These are phyloP conservation scores for Boechera stricta DNA, from an alignment of 345 rosid species.

Conservation along the genomic window DNA sequence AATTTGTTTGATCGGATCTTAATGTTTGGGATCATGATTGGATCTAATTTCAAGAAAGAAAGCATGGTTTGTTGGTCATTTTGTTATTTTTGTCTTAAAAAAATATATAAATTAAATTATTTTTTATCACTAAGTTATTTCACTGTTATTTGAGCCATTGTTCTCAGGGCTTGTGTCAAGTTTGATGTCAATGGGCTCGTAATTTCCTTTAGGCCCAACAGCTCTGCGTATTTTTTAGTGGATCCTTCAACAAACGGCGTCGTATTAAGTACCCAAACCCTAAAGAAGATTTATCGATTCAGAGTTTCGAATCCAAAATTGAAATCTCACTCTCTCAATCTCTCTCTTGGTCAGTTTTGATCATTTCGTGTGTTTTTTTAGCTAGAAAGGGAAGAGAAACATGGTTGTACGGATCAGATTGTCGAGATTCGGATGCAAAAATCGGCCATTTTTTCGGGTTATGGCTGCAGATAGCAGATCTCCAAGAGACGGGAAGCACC, in stretches of 20 bases:
- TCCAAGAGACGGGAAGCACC: conserved; percentile 88
- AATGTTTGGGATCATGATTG: no score
- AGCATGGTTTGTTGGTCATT: no score
- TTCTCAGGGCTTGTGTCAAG: not conserved
- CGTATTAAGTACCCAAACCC: conserved; percentile 22
- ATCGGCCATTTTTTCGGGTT: conserved; percentile 82
- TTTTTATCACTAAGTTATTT: no score
- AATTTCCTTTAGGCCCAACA: no score
- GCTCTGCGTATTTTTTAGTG: not conserved
- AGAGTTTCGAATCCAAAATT: conserved; percentile 3
- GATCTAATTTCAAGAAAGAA: no score
- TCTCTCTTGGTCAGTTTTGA: not conserved
- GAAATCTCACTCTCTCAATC: conserved; percentile 9
- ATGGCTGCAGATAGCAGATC: conserved; percentile 95
- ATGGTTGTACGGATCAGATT: conserved; percentile 83
- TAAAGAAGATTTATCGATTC: conserved; percentile 33
- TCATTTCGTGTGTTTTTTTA: not conserved
- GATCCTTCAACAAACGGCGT: conserved; percentile 6
- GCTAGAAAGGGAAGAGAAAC: conserved; percentile 12
- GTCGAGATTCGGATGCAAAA: conserved; percentile 84
- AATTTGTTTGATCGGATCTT: no score
- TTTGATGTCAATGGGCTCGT: not conserved
- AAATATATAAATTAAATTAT: no score
- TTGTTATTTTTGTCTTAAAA: no score
- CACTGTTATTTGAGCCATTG: no score